These are phyloP conservation scores for Wickerhamiella cacticola DNA, from an alignment of 805 yeast species.

Conservation along the genomic window DNA sequence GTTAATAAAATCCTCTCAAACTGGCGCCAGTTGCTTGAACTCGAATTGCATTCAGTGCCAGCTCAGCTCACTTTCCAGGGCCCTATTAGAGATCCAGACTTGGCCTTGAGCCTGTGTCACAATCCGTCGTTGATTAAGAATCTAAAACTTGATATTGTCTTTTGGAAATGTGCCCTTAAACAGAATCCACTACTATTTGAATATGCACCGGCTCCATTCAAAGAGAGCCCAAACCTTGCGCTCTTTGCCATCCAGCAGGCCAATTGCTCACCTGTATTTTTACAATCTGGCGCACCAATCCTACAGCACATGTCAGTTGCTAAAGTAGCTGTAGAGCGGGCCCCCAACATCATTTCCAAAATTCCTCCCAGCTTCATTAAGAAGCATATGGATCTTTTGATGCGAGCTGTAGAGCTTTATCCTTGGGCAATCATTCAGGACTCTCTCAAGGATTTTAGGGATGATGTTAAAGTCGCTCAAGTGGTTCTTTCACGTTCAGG, in stretches of 20 bases:
- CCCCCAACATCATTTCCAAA: neutral
- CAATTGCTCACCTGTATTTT: neutral
- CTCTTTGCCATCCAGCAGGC: conserved; percentile 1
- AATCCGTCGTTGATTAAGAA: no score
- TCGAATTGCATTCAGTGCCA: neutral
- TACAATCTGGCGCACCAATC: neutral
- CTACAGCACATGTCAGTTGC: neutral
- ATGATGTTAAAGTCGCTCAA: neutral
- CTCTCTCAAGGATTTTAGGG: neutral
- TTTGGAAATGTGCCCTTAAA: neutral
- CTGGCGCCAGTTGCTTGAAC: neutral
- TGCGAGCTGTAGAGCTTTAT: neutral
- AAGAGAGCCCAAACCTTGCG: neutral
- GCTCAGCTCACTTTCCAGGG: no score
- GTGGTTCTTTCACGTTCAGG: neutral
- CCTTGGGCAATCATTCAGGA: conserved; percentile 5
- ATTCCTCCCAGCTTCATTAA: neutral
- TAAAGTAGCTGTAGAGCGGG: neutral
- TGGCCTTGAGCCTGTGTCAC: no score
- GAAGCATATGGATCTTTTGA: neutral
- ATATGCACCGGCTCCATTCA: neutral
- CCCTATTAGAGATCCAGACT: neutral
- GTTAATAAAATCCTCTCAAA: neutral
- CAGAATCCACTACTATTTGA: neutral
- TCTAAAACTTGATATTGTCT: neutral